phyloP scores from a whole-genome alignment of 345 rosid species.

The Trapa bicornis region DNA sequence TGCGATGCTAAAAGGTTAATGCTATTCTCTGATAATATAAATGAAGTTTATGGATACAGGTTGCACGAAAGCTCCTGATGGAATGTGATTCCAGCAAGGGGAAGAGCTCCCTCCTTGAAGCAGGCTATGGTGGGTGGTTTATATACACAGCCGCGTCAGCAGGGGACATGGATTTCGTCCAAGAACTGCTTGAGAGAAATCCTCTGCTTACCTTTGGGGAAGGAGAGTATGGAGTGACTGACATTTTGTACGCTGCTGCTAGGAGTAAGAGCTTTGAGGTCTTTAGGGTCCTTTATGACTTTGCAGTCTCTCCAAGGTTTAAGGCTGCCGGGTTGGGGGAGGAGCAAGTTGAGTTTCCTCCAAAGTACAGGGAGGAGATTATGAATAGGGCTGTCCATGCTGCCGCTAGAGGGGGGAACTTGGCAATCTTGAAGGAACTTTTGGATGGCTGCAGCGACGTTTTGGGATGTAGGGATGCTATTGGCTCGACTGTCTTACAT shows the following conservation, averaged over 20 bases:
- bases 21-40: not conserved
- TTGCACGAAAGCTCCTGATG: conserved; percentile 55
- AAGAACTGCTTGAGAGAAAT: conserved; percentile 50
- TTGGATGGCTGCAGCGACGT: conserved; percentile 40
- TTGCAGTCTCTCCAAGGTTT: conserved; percentile 59
- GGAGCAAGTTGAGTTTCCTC: conserved; percentile 49
- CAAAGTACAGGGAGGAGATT: conserved; percentile 60
- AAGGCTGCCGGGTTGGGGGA: conserved; percentile 46
- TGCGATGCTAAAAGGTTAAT: not conserved
- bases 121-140: conserved; percentile 92
- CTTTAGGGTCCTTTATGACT: conserved; percentile 62
- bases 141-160: conserved; percentile 94
- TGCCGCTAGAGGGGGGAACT: conserved; percentile 87
- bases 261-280: conserved; percentile 60
- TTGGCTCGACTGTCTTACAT: conserved; percentile 74
- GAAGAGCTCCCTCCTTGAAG: conserved; percentile 55
- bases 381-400: conserved; percentile 84
- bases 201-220: conserved; percentile 85
- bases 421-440: conserved; percentile 47
- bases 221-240: conserved; percentile 94
- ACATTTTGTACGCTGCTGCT: conserved; percentile 74
- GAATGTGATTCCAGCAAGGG: conserved; percentile 54
- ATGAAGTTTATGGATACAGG: conserved; percentile 10
- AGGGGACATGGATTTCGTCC: conserved; percentile 66
- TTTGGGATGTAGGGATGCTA: conserved; percentile 57